These are phyloP conservation scores for Alectoria sarmentosa DNA, from an alignment of 495 filamentous ascomycete genomes.

Conservation along the genomic window DNA sequence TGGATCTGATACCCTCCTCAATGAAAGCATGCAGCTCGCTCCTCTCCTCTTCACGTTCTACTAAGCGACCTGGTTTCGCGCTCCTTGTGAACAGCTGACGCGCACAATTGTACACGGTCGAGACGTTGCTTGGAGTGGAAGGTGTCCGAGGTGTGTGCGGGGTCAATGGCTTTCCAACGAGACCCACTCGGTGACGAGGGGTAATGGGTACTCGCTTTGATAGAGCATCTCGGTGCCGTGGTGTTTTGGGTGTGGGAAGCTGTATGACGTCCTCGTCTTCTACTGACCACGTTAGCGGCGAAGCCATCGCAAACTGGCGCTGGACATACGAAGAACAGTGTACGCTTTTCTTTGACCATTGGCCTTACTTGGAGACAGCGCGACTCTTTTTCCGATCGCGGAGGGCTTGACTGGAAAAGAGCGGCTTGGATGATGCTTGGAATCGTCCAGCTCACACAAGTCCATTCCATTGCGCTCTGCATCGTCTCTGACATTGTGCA, in stretches of 20 bases:
- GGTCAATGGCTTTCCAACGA: conserved; percentile 57
- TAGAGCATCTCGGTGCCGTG: conserved; percentile 58
- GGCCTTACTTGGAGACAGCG: conserved; percentile 3
- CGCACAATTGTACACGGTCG: conserved; percentile 75
- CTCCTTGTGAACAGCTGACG: conserved; percentile 81
- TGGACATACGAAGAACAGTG: neutral
- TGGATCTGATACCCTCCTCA: conserved; percentile 48
- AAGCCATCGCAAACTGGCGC: neutral
- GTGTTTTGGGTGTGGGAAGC: conserved; percentile 50
- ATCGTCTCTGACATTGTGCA: neutral
- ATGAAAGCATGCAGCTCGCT: conserved; percentile 65
- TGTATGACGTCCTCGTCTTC: conserved; percentile 27
- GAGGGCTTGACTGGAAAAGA: conserved; percentile 18
- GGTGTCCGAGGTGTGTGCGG: conserved; percentile 61
- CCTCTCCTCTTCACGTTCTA: conserved; percentile 79
- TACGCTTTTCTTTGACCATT: neutral
- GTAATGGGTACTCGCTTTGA: conserved; percentile 57
- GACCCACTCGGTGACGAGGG: conserved; percentile 59
- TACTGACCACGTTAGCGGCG: conserved; percentile 7
- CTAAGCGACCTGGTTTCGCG: conserved; percentile 62
- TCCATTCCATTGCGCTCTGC: conserved; percentile 35
- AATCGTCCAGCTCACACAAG: conserved; percentile 61
- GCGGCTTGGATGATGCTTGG: conserved; percentile 24
- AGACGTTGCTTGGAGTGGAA: conserved; percentile 50
- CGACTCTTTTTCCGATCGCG: neutral